Conservation (phyloP, 2,329 filamentous ascomycete genomes). For the Biscogniauxia marginata region DNA sequence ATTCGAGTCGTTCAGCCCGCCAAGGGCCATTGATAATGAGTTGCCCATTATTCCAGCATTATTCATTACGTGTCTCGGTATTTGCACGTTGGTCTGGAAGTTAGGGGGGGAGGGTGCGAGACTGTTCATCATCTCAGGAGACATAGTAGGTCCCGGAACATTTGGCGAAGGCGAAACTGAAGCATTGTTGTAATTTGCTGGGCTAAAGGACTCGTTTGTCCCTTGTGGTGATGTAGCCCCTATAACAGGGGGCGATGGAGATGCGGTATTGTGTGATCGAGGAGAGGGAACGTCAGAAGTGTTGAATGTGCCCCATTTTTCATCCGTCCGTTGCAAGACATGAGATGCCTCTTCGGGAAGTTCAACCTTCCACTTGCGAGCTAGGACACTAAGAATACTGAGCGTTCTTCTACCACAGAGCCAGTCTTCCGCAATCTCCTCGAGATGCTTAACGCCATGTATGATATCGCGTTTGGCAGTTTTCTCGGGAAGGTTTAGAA, state of each 20-base stretch:
- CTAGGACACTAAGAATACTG: slow-evolving; percentile 79
- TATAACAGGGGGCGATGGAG: slow-evolving; percentile 24
- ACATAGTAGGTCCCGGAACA: slow-evolving; percentile 23
- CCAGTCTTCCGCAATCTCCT: slow-evolving; percentile 96
- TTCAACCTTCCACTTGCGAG: slow-evolving; percentile 85
- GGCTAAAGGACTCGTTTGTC: slow-evolving; percentile 35
- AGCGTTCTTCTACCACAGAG: slow-evolving; percentile 82
- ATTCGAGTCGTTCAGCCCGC: slow-evolving; percentile 17
- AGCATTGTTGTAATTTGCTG: slow-evolving; percentile 36
- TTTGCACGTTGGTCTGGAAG: slow-evolving; percentile 22
- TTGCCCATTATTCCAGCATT: slow-evolving; percentile 21
- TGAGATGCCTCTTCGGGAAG: slow-evolving; percentile 78
- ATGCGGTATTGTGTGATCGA: slow-evolving; percentile 26
- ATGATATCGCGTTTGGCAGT: slow-evolving; percentile 86
- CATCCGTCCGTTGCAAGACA: slow-evolving; percentile 75
- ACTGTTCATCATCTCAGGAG: slow-evolving; percentile 29
- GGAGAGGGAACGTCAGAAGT: slow-evolving; percentile 61
- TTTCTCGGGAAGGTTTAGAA: slow-evolving; percentile 91
- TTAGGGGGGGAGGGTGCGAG: slow-evolving; percentile 22
- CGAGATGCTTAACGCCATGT: slow-evolving; percentile 85
- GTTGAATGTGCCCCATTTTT: slow-evolving; percentile 73
- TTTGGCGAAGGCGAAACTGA: slow-evolving; percentile 27
- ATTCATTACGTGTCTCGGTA: slow-evolving; percentile 17
- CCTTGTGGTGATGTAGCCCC: slow-evolving; percentile 18
- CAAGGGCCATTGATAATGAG: slow-evolving; percentile 18